These are phyloP conservation scores for Xanthoconium stramineum DNA, from an alignment of 768 basidiomycete genomes.

Conservation along the genomic window DNA sequence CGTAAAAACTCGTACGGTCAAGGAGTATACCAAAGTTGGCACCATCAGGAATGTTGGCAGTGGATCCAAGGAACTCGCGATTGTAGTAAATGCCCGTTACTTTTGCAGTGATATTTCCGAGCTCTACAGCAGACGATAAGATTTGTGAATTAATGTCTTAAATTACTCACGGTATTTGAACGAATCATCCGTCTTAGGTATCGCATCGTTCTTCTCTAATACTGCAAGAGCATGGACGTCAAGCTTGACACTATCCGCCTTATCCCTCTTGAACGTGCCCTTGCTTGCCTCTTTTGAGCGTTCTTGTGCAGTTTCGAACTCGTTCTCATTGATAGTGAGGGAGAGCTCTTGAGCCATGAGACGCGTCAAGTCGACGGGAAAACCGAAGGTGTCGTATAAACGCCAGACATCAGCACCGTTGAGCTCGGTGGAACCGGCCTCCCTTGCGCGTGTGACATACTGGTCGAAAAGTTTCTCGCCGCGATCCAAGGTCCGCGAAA, in stretches of 20 bases:
- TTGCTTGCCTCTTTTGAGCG: slow-evolving; percentile 91
- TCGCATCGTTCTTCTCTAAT: slow-evolving; percentile 69
- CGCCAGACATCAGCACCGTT: slow-evolving; percentile 95
- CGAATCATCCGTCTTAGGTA: slow-evolving; percentile 92
- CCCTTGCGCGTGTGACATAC: slow-evolving; percentile 67
- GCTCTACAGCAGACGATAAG: slow-evolving; percentile 42
- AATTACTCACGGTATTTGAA: slow-evolving; percentile 77
- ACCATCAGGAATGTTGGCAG: slow-evolving; percentile 60
- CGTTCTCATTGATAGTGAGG: slow-evolving; percentile 77
- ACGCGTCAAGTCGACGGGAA: slow-evolving; percentile 93
- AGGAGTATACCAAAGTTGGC: slow-evolving; percentile 81
- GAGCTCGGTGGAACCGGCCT: slow-evolving; percentile 61
- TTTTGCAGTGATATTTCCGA: slow-evolving; percentile 70
- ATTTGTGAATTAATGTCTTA: background rate
- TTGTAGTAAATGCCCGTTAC: slow-evolving; percentile 85
- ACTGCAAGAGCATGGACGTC: slow-evolving; percentile 93
- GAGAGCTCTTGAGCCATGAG: slow-evolving; percentile 96
- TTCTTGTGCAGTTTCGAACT: slow-evolving; percentile 87
- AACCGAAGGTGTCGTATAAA: slow-evolving; percentile 96
- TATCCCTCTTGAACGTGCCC: slow-evolving; percentile 69
- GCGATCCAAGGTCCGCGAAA: slow-evolving; percentile 94
- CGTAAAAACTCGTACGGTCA: slow-evolving; percentile 94
- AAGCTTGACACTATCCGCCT: slow-evolving; percentile 71
- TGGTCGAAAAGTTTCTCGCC: slow-evolving; percentile 95
- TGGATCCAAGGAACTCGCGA: slow-evolving; percentile 70